Evolutionary conservation across 495 filamentous ascomycete species (phyloP), one percentile per base, ranked within the genome.

Genomic region (Trypethelium eluteriae): DNA sequence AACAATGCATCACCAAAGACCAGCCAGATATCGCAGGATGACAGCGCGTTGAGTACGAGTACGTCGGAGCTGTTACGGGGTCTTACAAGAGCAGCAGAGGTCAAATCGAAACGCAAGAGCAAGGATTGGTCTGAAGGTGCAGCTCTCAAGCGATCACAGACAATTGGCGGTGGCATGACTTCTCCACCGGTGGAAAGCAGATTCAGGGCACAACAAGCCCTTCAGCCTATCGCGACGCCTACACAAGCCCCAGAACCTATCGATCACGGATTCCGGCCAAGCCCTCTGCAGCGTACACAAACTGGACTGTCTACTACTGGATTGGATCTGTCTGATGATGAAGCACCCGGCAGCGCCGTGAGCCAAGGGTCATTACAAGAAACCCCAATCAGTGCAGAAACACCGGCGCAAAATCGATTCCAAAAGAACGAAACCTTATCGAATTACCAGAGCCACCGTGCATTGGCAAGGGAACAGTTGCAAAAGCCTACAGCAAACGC

Each of bases 81-180:
- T 10, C 53, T 59, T 7, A 59, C 53, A 59, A 59, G 53, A 59
- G 53, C 53, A 59, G 53, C 53, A 36, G 53, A 59, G 18, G 53
- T 59, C 53, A 59, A 59, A 14, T 59, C 53, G 36, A 59, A 59
- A 32, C 53, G 53, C 53, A 59, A 59, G 18, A 59, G 53, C 32
- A 59, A 59, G 2, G 53, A 59, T 36, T 59, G 53, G 53, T 59
- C 53, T 35, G 53, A 59, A 36, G 53, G 53, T 10, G 53, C 53
- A 59, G 32, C 53, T 6, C 32, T 59, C 10, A 11, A 4, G 14
- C n/a, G 53, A 36, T 59, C 53, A 36, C 53, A 59, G 36, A 59
- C 53, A 5, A 59, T 59, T 36, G 53, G 53, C 36, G 53, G 53
- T 59, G 53, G 53, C 11, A 59, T 36, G 53, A 36, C 25, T 3